Conservation (phyloP, 345 rosid genomes). For the Alliaria petiolata region DNA sequence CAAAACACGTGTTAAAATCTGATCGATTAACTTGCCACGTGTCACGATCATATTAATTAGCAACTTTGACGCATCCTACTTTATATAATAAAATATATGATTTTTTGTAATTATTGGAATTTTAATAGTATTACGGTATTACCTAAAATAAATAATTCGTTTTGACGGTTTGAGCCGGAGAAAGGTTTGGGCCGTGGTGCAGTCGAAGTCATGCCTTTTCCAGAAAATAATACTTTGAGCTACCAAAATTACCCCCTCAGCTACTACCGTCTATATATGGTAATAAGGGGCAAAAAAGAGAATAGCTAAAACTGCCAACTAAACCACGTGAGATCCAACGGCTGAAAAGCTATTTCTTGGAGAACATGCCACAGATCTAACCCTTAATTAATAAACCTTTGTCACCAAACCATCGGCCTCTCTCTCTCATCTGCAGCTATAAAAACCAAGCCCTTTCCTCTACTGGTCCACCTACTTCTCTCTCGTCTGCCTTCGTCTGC, state of each 20-base stretch:
- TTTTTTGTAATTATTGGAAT: neutral
- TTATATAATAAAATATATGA: no score
- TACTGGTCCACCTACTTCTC: slow-evolving; percentile 15
- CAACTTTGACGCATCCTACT: no score
- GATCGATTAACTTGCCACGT: no score
- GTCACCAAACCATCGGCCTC: slow-evolving; percentile 18
- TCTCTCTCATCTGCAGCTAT: slow-evolving; percentile 19
- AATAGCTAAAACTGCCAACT: slow-evolving; percentile 10
- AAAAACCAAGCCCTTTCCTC: slow-evolving; percentile 11
- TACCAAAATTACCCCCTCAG: slow-evolving; percentile 10
- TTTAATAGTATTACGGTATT: no score
- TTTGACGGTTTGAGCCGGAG: neutral
- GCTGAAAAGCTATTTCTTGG: slow-evolving; percentile 27
- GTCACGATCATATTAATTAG: no score
- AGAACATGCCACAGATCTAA: slow-evolving; percentile 32
- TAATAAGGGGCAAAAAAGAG: neutral
- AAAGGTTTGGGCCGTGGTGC: neutral
- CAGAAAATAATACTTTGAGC: rapidly evolving
- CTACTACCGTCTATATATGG: neutral
- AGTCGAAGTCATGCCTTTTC: slow-evolving; percentile 11
- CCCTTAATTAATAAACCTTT: neutral
- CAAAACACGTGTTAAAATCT: no score
- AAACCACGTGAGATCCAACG: slow-evolving; percentile 37
- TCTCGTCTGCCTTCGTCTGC: neutral
- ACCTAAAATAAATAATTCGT: neutral